These are phyloP conservation scores for Hyphopichia buzzinii DNA, from an alignment of 1,139 yeast species.

Conservation along the genomic window DNA sequence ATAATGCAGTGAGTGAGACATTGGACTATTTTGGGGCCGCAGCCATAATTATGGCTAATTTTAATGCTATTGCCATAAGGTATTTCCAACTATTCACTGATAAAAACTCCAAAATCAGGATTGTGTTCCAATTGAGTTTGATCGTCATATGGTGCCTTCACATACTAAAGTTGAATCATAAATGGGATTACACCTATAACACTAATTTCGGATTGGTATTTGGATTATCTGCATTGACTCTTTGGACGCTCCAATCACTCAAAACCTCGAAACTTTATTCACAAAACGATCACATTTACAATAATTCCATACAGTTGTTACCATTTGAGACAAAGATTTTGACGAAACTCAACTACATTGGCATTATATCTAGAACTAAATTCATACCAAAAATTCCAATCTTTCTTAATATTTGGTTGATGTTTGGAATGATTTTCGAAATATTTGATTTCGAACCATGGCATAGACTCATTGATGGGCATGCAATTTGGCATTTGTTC, in stretches of 20 bases:
- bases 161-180: conserved; percentile 21
- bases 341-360: conserved; percentile 28
- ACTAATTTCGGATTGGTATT: conserved; percentile 31
- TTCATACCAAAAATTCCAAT: conserved; percentile 39
- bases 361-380: conserved; percentile 22
- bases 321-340: conserved; percentile 42
- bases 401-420: conserved; percentile 31
- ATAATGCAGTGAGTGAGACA: conserved; percentile 38
- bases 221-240: conserved; percentile 28
- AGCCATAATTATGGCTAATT: conserved; percentile 36
- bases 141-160: conserved; percentile 25
- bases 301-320: conserved; percentile 37
- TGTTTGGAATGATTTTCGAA: conserved; percentile 38
- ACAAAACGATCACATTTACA: conserved; percentile 24
- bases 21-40: conserved; percentile 48
- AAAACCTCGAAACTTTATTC: conserved; percentile 17
- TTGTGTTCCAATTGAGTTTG: conserved; percentile 14
- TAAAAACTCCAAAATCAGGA: conserved; percentile 6
- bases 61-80: conserved; percentile 35
- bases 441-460: conserved; percentile 38
- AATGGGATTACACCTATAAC: conserved; percentile 46
- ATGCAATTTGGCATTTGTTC: conserved; percentile 44
- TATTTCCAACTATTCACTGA: conserved; percentile 25
- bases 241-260: conserved; percentile 39
- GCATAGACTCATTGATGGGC: conserved; percentile 37